Evolutionary conservation across 2,329 filamentous ascomycete species (phyloP), one percentile per base, ranked within the genome.

Genomic region (Paracamarosporium sp.): DNA sequence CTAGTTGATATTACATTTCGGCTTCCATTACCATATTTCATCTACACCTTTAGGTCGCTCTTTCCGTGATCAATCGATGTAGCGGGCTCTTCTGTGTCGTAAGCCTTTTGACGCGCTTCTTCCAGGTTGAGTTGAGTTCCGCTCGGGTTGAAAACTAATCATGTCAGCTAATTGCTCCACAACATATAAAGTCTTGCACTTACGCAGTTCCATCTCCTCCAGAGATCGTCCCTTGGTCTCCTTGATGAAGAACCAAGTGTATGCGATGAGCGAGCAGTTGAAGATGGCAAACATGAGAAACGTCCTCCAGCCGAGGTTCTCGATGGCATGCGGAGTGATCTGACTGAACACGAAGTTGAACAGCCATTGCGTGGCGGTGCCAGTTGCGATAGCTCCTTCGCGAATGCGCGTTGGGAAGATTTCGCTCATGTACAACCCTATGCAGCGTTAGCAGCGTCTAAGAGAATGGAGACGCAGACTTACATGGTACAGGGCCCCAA

Each of bases 311-410:
- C 78, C 77, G 50, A 85, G 74, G 31, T 76, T 77, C 4, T 68
- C 63, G 53, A 85, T 80, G 76, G 82, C 83, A 64, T 81, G 81
- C 0, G 83, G 82, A 1, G 82, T 84, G 15, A 76, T 36, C 20
- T 53, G 50, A 7, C 28, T 73, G 68, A 83, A 82, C 22, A 79
- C 74, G 68, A 83, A 85, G 69, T 83, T 84, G 69, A 78, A 80
- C 3, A 82, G 70, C 82, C 82, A 85, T 63, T 85, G 82, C 0
- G 79, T 81, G 1, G 79, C 73, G 5, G 82, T 82, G 6, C 80
- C 81, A 30, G 82, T 74, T n/a, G 81, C 80, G 31, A 82, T 80
- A 6, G 81, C 82, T 4, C 78, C 73, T 52, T 83, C 82, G 11
- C 83, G 79, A 45, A 85, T 80, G 17, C 50, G 38, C 1, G 50